Evolutionary conservation across 169 alveolate genomes (phyloP).

Genomic region (Toxoplasma gondii): DNA sequence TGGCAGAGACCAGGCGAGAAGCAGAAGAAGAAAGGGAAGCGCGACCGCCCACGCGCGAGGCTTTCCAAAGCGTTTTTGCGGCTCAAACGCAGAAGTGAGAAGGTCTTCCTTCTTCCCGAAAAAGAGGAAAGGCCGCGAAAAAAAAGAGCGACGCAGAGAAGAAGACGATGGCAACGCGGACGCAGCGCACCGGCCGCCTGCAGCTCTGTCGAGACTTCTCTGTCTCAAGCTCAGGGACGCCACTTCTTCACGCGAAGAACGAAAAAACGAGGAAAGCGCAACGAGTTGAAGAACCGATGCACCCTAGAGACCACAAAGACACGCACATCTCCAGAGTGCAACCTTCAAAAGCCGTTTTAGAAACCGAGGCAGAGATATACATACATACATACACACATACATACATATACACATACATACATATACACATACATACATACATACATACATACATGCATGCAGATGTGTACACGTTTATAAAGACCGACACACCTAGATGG

Average conservation of each 20-base stretch:
- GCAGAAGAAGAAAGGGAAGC: background rate
- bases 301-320: background rate
- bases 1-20: background rate
- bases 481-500: background rate
- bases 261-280: background rate
- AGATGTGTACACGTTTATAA: background rate
- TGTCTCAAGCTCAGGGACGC: background rate
- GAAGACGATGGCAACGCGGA: background rate
- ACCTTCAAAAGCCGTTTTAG: background rate
- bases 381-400: background rate
- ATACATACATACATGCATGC: background rate
- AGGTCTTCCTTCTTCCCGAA: background rate
- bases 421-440: background rate
- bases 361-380: background rate
- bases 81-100: background rate
- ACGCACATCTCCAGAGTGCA: background rate
- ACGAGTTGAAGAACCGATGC: slow-evolving; percentile 20
- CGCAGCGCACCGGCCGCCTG: background rate
- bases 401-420: too few relatives aligned
- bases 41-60: background rate
- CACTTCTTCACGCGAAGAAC: background rate
- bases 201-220: background rate
- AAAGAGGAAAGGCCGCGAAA: background rate
- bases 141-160: slow-evolving; percentile 15
- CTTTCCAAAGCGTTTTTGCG: background rate